These are phyloP conservation scores for Herpetomonas tarakana DNA, from an alignment of 208 protist species.

Conservation along the genomic window DNA sequence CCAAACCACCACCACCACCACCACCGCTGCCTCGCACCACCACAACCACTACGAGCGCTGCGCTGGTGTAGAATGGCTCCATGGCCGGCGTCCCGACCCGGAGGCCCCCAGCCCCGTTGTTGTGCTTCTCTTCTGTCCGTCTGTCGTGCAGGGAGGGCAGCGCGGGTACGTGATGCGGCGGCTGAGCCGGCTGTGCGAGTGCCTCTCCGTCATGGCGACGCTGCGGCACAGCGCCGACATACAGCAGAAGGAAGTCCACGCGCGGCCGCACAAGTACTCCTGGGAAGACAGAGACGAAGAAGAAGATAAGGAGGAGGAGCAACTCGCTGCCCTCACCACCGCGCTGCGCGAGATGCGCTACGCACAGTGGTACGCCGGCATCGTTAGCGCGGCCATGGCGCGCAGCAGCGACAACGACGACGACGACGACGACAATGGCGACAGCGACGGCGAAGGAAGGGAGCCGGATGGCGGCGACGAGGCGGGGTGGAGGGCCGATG, in stretches of 20 bases:
- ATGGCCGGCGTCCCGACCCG: constrained; percentile 8
- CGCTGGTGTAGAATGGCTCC: constrained; percentile 14
- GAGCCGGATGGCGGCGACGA: not conserved
- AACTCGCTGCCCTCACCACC: not conserved
- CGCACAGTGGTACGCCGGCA: constrained; percentile 9
- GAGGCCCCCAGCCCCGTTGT: constrained; percentile 5
- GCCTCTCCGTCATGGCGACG: constrained; percentile 4
- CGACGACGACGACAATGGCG: not conserved
- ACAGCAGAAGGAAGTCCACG: not conserved
- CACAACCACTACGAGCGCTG: not conserved
- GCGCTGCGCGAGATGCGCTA: not conserved
- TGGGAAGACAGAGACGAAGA: not conserved
- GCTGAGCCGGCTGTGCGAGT: constrained; percentile 13
- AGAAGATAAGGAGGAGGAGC: not conserved
- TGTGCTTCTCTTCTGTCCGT: constrained; percentile 20
- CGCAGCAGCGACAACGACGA: not conserved
- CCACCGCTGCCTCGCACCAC: not conserved
- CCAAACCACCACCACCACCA: not conserved
- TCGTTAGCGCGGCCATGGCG: not conserved
- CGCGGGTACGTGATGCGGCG: constrained; percentile 10
- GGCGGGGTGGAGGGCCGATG: not conserved
- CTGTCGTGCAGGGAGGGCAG: constrained; percentile 12
- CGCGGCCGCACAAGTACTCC: not conserved
- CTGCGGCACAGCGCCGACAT: constrained; percentile 1
- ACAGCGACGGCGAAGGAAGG: not conserved